phyloP scores from a whole-genome alignment of 768 basidiomycete genomes.

The Collybia nuda region DNA sequence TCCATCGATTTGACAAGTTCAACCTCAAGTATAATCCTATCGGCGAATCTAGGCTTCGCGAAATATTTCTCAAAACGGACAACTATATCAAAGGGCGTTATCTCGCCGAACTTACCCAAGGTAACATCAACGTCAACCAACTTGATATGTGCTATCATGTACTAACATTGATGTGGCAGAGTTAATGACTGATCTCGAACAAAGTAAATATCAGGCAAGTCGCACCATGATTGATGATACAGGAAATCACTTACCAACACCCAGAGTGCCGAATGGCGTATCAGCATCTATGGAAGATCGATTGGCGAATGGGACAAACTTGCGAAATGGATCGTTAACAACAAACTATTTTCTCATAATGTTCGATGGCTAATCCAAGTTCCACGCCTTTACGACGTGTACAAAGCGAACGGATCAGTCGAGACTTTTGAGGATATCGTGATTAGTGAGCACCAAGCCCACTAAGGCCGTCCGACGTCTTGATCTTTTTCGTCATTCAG shows the following conservation, averaged over 20 bases:
- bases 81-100: constrained; percentile 92
- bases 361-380: constrained; percentile 98
- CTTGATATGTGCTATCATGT: not conserved
- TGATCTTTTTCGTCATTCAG: constrained; percentile 35
- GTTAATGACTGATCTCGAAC: constrained; percentile 96
- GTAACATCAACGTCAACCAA: constrained; percentile 34
- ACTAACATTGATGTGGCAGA: constrained; percentile 47
- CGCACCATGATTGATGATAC: constrained; percentile 3
- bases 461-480: not conserved
- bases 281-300: constrained; percentile 90
- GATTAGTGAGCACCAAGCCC: constrained; percentile 53
- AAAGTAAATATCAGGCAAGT: constrained; percentile 93
- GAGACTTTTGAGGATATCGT: constrained; percentile 91
- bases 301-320: constrained; percentile 95
- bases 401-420: constrained; percentile 84
- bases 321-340: constrained; percentile 93
- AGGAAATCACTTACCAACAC: not conserved
- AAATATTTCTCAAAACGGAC: constrained; percentile 98
- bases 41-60: constrained; percentile 90
- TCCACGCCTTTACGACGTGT: constrained; percentile 92
- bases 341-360: constrained; percentile 95
- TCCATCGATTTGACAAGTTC: constrained; percentile 98
- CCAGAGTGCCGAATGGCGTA: constrained; percentile 94
- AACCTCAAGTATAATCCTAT: constrained; percentile 97
- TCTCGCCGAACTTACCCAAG: constrained; percentile 91